Evolutionary conservation across 116 monocot genomes (phyloP), one percentile per base, ranked within the genome.

Genomic region (Dioscorea cayenensis): DNA sequence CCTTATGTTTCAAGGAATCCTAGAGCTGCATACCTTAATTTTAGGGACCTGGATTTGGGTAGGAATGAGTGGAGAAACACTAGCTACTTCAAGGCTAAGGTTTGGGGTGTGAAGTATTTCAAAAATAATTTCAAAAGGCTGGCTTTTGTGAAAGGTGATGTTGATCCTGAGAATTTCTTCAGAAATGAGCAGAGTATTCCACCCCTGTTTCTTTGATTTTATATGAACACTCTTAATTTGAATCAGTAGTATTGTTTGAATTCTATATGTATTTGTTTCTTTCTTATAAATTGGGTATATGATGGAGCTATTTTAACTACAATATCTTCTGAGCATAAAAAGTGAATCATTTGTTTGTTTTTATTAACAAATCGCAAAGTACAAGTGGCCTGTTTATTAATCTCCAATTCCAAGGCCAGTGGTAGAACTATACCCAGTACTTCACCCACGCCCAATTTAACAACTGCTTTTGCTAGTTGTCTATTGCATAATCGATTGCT

Each of bases 111-210:
- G 32, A 71, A 66, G 49, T 84, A 77, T 32, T 84, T 84, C 70
- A 77, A 63, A 50, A 32, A 36, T 28, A 85, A 85, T 66, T 85
- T 75, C 28, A 60, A 68, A 50, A 76, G 65, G 22, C 49, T 85
- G 32, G 77, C 81, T 14, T 0, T 65, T 9, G 81, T 81, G 23
- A 85, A 85, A 63, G 78, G 73, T 11, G 67, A n/a, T 19, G 75
- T 85, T 21, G 85, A 85, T 69, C 78, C 78, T 5, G 66, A 72
- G 0, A 81, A 81, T 63, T 85, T 71, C 59, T 85, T 85, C 61
- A 36, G 75, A 37, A 63, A 78, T 49, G 81, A 81, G 70, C 81
- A 81, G 55, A 85, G 85, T 64, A 81, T 85, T 69, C 69, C 69
- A 23, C 69, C 52, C 4, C 28, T 69, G 21, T 55, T 69, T 7